Evolutionary conservation across 306 rosid species (phyloP), one percentile per base, ranked within the genome.

Genomic region (Cucumis melo): DNA sequence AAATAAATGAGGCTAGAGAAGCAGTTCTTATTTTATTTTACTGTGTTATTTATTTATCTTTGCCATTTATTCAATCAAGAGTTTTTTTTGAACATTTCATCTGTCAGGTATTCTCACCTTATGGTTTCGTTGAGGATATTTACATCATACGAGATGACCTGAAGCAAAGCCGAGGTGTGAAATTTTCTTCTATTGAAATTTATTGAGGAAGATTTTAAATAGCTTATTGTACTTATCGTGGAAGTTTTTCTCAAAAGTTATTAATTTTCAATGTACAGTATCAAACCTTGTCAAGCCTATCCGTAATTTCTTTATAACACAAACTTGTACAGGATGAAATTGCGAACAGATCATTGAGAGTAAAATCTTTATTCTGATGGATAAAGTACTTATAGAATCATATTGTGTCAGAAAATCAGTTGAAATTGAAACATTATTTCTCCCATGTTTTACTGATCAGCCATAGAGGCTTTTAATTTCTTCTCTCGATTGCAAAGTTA

Each of bases 41-140:
- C 13, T 46, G 53, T 80, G 66, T 42, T 3, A 38, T 68, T 50
- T 64, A 27, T 83, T 61, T 15, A 32, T 63, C 38, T 44, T n/a
- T 23, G 20, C 48, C 36, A 68, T 68, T 68, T 68, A 21, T 44
- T 68, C 55, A 66, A 42, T 21, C 44, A 21, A 13, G 20, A 15
- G 48, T 54, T 77, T 77, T 79, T 36, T 59, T 29, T 81, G 78
- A 73, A 84, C 41, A 58, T 83, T 77, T 80, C 67, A 77, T 56
- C 29, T 20, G 64, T 61, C 91, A 93, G 98, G 87, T 93, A 84
- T 93, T 93, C 89, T 90, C 94, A 23, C 83, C 91, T 67, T 90
- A 84, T 78, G 97, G 97, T 67, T 73, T 78, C 79, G 56, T 93
- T 58, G 91, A 90, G 81, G 94, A 93, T 78, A 74, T 93, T 83